phyloP scores from a whole-genome alignment of 306 rosid species.

The Malus sylvestris region DNA sequence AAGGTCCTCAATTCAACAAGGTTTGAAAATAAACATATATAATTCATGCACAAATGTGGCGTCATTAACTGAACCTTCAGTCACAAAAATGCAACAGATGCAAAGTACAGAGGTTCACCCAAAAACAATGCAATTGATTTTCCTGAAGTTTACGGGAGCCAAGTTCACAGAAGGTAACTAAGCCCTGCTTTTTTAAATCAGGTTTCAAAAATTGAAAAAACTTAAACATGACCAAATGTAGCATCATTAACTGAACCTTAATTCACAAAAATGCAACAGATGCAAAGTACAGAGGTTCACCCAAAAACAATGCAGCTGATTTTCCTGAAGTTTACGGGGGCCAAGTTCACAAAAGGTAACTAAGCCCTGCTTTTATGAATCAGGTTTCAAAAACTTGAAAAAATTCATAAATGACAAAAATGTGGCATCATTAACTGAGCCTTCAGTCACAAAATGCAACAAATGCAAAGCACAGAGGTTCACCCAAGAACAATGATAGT shows the following conservation, averaged over 20 bases:
- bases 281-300: slow-evolving; percentile 39
- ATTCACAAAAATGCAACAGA: slow-evolving; percentile 8
- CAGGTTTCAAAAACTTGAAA: slow-evolving; percentile 1
- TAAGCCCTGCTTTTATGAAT: slow-evolving; percentile 33
- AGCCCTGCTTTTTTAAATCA: slow-evolving; percentile 36
- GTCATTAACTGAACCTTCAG: slow-evolving; percentile 65
- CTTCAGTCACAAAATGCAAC: slow-evolving; percentile 24
- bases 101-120: slow-evolving; percentile 62
- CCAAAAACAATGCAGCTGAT: slow-evolving; percentile 41
- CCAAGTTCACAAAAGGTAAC: slow-evolving; percentile 31
- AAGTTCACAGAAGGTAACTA: slow-evolving; percentile 40
- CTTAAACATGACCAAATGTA: slow-evolving; percentile 5
- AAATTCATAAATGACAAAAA: neutral
- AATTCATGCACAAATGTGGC: slow-evolving; percentile 21
- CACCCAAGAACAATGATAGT: slow-evolving; percentile 52
- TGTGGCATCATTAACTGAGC: slow-evolving; percentile 55
- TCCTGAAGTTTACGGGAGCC: slow-evolving; percentile 49
- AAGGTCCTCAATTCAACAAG: neutral
- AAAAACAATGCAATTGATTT: slow-evolving; percentile 43
- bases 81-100: slow-evolving; percentile 18
- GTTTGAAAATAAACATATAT: too few relatives aligned
- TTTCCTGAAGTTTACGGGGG: slow-evolving; percentile 34
- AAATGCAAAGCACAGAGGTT: slow-evolving; percentile 28
- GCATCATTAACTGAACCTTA: slow-evolving; percentile 54
- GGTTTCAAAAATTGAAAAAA: neutral